phyloP scores from a whole-genome alignment of 1,139 yeast genomes.

The Saccharomyces pastorianus region DNA sequence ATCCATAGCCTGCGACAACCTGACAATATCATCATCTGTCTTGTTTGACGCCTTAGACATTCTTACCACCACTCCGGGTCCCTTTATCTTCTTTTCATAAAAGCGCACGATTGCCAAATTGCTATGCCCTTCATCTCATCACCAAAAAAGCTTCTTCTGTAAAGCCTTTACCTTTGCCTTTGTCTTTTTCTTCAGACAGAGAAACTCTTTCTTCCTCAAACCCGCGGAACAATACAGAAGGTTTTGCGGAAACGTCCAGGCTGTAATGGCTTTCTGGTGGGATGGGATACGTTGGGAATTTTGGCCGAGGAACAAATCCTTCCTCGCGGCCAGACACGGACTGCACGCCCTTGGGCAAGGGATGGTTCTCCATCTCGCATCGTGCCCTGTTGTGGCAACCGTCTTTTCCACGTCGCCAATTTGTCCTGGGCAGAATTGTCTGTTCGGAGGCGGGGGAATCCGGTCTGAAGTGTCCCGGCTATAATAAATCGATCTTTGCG shows the following conservation, averaged over 20 bases:
- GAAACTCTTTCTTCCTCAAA: no score
- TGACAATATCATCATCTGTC: slow-evolving; percentile 15
- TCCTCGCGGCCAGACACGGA: slow-evolving; percentile 24
- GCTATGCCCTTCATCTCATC: neutral
- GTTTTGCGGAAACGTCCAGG: slow-evolving; percentile 8
- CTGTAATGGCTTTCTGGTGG: slow-evolving; percentile 37
- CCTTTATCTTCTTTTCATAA: neutral
- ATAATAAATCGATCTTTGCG: slow-evolving; percentile 34
- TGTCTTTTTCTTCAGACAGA: no score
- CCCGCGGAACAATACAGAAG: neutral
- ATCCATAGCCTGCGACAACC: slow-evolving; percentile 24
- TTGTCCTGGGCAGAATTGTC: slow-evolving; percentile 4
- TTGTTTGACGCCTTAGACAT: neutral
- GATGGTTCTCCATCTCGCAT: slow-evolving; percentile 12
- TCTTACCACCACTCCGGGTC: no score
- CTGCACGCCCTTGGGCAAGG: slow-evolving; percentile 17
- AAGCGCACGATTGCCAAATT: neutral
- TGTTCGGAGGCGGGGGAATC: slow-evolving; percentile 8
- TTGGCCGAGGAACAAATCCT: slow-evolving; percentile 29
- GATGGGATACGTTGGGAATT: slow-evolving; percentile 28
- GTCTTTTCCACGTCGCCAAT: slow-evolving; percentile 8
- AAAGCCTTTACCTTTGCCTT: neutral
- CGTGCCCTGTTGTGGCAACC: slow-evolving; percentile 17
- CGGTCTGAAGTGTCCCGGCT: slow-evolving; percentile 34
- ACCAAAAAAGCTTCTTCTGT: neutral